Evolutionary conservation across 306 rosid species (phyloP), one percentile per base, ranked within the genome.

Genomic region (Fragaria ananassa): DNA sequence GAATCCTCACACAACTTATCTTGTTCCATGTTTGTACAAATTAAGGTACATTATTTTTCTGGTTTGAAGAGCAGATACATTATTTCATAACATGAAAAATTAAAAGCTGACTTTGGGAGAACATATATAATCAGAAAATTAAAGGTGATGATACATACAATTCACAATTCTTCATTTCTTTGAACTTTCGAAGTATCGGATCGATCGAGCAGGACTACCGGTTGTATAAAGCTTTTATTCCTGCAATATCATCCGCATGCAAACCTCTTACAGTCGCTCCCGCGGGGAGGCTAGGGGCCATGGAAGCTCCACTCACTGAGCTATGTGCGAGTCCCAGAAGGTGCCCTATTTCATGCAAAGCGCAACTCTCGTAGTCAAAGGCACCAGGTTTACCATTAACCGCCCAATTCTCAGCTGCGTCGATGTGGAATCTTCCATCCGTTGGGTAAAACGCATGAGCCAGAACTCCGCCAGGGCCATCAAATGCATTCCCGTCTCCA

Each of bases 261-360:
- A 47, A 47, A 47, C 50, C 50, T 46, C 50, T 46, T 46, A 2
- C 50, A 53, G 68, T 44, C 6, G 5, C 25, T 72, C 80, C 78
- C 4, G 39, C 2, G 1, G 3, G 34, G 18, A 82, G 25, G 13
- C 0, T 0, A 0, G 86, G 56, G 8, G 1, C 56, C 86, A 85
- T 85, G 19, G 80, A 4, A 0, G 88, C 76, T 11, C 58, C 81
- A 0, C 8, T 42, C 23, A 76, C 62, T 1, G 23, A 46, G 62
- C 88, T 85, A 42, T 85, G 88, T 5, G 25, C 14, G 2, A 85
- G 84, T 54, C 86, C 86, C 1, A 85, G 41, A 69, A 82, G 19
- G n/a, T 85, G 86, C 4, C 84, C 88, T 2, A 80, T 76, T 60
- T 85, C 88, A 63, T 85, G 88, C 86, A 85, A 17, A 7, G 81